Evolutionary conservation across 1,139 yeast genomes (phyloP), one percentile per base, ranked within the genome.

Genomic region (Blastobotrys persicus): DNA sequence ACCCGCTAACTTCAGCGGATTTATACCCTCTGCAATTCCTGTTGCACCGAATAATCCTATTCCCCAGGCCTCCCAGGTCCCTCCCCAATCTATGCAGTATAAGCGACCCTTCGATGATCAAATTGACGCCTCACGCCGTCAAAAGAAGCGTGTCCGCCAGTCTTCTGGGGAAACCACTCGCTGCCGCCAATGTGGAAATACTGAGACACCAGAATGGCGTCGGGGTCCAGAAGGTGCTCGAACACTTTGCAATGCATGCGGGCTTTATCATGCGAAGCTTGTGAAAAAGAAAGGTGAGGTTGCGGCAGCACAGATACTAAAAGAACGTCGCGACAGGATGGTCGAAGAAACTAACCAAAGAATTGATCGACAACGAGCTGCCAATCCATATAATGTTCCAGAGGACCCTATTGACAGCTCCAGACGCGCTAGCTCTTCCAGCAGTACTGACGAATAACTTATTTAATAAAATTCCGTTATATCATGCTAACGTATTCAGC

Each of bases 141-240:
- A 14, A 31, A 48, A 47, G 42, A 51, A 49, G 28, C 44, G 55
- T 18, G 19, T 47, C 17, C 45, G 51, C 23, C 46, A 45, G n/a
- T 31, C 42, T 12, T 32, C 45, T 4, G 46, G 55, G 19, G 63
- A 60, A 28, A 47, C 47, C 14, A 57, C 62, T 9, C 61, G 65
- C 34, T 83, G 89, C 62, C 77, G 76, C 51, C 80, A 85, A 55
- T 88, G 96, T 66, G 86, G 85, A 17, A 82, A 86, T n/a, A 77
- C 79, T 2, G 88, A 83, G 53, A 88, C 96, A 1, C 95, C 96
- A 0, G 96, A 88, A 69, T 88, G 96, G 96, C 74, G 96, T 57
- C 75, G 89, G 50, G 96, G 96, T 0, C 96, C 96, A 1, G 79
- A 81, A 54, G 96, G 96, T 0, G 85, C 85, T 12, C 74, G 94